Evolutionary conservation across 495 filamentous ascomycete genomes (phyloP).

Genomic region (Podospora sp.): DNA sequence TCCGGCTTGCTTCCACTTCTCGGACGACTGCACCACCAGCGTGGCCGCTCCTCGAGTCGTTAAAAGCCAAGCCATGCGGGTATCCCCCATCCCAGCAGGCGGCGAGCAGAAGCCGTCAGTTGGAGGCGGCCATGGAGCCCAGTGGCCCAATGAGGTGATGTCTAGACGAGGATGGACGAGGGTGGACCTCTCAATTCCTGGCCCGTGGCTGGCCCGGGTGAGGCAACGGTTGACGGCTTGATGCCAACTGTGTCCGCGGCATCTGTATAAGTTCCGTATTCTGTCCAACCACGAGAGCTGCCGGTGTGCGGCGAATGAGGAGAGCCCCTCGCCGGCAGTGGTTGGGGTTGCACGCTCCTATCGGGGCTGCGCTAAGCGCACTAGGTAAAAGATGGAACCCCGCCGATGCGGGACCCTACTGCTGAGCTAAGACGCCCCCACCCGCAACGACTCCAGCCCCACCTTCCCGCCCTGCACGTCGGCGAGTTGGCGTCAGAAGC

Average conservation of each 20-base stretch:
- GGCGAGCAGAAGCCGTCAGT: neutral
- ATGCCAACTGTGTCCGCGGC: neutral
- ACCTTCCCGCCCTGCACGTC: neutral
- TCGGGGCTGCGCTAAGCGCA: slow-evolving; percentile 1
- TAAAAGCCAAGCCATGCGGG: slow-evolving; percentile 4
- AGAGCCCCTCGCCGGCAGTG: slow-evolving; percentile 2
- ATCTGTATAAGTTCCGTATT: slow-evolving; percentile 38
- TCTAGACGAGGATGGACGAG: neutral
- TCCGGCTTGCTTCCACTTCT: slow-evolving; percentile 1
- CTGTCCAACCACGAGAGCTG: slow-evolving; percentile 45
- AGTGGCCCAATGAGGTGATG: slow-evolving; percentile 11
- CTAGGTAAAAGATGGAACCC: neutral
- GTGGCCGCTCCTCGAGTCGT: neutral
- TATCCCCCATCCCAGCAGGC: neutral
- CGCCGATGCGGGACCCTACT: neutral
- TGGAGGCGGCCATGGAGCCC: neutral
- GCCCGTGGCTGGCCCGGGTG: neutral
- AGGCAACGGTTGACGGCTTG: neutral
- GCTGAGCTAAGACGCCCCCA: slow-evolving; percentile 12
- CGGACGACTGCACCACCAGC: neutral
- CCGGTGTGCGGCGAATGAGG: slow-evolving; percentile 25
- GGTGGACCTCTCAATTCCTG: neutral
- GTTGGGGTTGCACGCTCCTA: slow-evolving; percentile 11
- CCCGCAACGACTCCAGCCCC: neutral
- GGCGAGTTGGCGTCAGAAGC: neutral